These are phyloP conservation scores for Corchorus capsularis DNA, from an alignment of 345 rosid genomes.

Conservation along the genomic window DNA sequence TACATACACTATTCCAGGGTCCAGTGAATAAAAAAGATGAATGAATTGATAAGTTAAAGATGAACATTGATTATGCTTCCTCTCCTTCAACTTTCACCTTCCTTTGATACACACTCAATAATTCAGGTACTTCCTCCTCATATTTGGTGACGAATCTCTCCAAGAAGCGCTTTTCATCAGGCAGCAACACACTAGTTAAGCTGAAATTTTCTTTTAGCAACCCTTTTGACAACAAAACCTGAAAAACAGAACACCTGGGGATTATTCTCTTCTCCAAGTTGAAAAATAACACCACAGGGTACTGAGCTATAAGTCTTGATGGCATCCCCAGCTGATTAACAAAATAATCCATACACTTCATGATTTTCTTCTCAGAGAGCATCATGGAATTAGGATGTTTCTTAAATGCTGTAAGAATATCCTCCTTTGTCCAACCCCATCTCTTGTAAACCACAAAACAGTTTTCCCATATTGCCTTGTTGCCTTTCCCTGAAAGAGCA, in stretches of 20 bases:
- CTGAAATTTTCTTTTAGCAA: constrained; percentile 49
- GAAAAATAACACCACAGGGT: constrained; percentile 41
- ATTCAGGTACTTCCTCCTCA: constrained; percentile 40
- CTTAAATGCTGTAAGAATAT: constrained; percentile 44
- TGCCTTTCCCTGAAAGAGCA: constrained; percentile 45
- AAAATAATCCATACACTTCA: constrained; percentile 46
- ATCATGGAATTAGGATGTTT: constrained; percentile 56
- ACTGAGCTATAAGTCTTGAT: constrained; percentile 36
- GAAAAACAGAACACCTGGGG: constrained; percentile 48
- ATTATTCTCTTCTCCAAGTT: constrained; percentile 58
- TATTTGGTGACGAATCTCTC: constrained; percentile 45
- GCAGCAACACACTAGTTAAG: constrained; percentile 40
- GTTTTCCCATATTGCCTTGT: constrained; percentile 41
- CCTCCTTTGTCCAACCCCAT: constrained; percentile 63
- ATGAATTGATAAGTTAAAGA: not conserved
- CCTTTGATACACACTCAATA: constrained; percentile 41
- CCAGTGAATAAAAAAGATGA: no score
- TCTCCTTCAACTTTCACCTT: constrained; percentile 22
- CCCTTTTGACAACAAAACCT: constrained; percentile 41
- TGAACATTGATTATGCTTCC: not conserved
- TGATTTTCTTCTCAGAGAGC: constrained; percentile 50
- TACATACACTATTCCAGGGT: no score
- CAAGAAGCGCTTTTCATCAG: constrained; percentile 43
- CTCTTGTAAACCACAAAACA: constrained; percentile 45
- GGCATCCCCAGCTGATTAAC: constrained; percentile 47